Conservation (phyloP, 2,329 filamentous ascomycete genomes). For the Pyrenophora graminea region DNA sequence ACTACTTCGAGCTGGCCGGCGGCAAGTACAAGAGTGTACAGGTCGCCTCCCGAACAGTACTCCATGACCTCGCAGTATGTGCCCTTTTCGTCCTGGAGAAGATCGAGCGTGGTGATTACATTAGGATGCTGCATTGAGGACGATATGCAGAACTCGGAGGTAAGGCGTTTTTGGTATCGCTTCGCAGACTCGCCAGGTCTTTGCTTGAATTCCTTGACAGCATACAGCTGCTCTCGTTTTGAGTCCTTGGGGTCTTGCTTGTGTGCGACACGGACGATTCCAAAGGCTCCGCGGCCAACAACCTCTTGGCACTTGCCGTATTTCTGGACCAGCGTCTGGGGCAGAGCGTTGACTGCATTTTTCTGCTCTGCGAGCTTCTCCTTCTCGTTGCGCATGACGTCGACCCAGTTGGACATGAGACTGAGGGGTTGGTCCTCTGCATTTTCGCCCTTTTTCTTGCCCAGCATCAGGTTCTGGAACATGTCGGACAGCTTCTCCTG, state of each 20-base stretch:
- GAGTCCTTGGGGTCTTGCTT: conserved; percentile 83
- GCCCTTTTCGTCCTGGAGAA: conserved; percentile 93
- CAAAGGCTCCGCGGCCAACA: conserved; percentile 93
- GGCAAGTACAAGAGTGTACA: conserved; percentile 90
- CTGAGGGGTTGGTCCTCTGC: conserved; percentile 80
- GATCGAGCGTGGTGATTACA: conserved; percentile 94
- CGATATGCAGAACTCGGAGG: conserved; percentile 97
- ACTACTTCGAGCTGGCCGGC: conserved; percentile 88
- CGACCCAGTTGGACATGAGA: conserved; percentile 93
- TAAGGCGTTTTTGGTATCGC: conserved; percentile 96
- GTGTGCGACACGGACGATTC: conserved; percentile 96
- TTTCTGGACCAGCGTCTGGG: conserved; percentile 85
- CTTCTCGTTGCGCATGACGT: conserved; percentile 86
- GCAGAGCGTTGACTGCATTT: conserved; percentile 75
- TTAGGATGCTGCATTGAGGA: conserved; percentile 96
- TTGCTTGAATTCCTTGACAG: conserved; percentile 96
- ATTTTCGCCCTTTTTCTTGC: conserved; percentile 75
- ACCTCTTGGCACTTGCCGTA: conserved; percentile 99
- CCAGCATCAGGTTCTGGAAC: conserved; percentile 79
- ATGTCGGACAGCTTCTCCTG: conserved; percentile 95
- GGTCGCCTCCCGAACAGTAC: conserved; percentile 93
- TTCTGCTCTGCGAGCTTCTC: conserved; percentile 75
- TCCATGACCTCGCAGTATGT: conserved; percentile 99
- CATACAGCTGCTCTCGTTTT: conserved; percentile 84
- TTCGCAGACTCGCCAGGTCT: conserved; percentile 93